phyloP scores from a whole-genome alignment of 345 rosid genomes.

The Citrus sp. region DNA sequence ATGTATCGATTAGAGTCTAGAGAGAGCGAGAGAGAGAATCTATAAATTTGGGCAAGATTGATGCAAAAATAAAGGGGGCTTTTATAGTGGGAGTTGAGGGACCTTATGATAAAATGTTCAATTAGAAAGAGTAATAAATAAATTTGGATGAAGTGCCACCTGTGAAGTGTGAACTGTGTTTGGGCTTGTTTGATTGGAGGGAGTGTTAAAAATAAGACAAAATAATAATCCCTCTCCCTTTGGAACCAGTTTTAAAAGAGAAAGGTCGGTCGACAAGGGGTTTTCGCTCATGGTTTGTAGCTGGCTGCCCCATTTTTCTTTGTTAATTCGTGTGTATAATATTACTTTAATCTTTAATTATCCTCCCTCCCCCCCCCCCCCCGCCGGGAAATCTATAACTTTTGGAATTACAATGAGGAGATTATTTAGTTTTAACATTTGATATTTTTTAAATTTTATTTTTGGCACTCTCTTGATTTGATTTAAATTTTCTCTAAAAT shows the following conservation, averaged over 20 bases:
- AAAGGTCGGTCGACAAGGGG: neutral
- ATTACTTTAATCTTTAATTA: too few relatives aligned
- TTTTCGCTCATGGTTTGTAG: neutral
- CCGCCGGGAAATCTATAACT: too few relatives aligned
- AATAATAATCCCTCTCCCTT: slow-evolving; percentile 23
- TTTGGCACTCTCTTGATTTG: too few relatives aligned
- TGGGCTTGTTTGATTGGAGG: slow-evolving; percentile 16
- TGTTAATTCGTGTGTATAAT: neutral
- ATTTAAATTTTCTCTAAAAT: too few relatives aligned
- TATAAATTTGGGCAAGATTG: neutral
- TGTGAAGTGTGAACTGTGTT: neutral
- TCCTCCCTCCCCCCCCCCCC: rapidly evolving
- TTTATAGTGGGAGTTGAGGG: slow-evolving; percentile 34
- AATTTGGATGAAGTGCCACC: slow-evolving; percentile 22
- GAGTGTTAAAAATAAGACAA: slow-evolving; percentile 8
- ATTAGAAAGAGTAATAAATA: neutral
- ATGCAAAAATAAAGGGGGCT: neutral
- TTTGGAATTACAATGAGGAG: too few relatives aligned
- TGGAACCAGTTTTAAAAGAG: slow-evolving; percentile 33
- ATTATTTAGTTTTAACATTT: too few relatives aligned
- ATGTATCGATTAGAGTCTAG: neutral
- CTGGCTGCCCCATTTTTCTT: neutral
- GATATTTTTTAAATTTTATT: too few relatives aligned
- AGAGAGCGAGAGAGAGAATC: neutral
- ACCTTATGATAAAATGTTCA: neutral